These are phyloP conservation scores for Mallotus nudiflorus DNA, from an alignment of 345 rosid genomes.

Conservation along the genomic window DNA sequence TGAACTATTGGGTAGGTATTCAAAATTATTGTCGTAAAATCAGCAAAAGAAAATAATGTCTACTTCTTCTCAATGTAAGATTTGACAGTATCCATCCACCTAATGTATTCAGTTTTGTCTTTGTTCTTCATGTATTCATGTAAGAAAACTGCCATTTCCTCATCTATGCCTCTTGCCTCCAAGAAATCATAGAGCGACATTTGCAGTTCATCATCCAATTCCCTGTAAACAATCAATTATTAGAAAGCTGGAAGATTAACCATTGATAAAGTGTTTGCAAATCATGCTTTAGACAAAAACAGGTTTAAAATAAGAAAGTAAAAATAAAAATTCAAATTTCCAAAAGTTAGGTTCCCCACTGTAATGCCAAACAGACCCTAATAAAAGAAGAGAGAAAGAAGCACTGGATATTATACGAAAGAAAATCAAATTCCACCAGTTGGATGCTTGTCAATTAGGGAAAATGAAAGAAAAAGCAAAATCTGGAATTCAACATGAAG, in stretches of 20 bases:
- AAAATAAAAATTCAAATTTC: no score
- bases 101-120: slow-evolving; percentile 58
- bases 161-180: slow-evolving; percentile 68
- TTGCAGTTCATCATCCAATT: slow-evolving; percentile 76
- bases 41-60: not conserved
- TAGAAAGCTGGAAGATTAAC: not conserved
- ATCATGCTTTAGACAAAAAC: no score
- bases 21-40: not conserved
- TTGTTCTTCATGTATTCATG: slow-evolving; percentile 76
- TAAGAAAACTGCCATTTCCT: slow-evolving; percentile 70
- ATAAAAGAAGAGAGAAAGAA: not conserved
- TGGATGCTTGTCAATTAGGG: not conserved
- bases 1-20: not conserved
- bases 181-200: slow-evolving; percentile 60
- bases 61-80: slow-evolving; percentile 60
- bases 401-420: no score
- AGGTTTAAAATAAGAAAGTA: no score
- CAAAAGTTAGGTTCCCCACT: no score
- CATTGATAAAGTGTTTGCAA: no score
- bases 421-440: no score
- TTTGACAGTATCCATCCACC: slow-evolving; percentile 76
- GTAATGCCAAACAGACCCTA: no score
- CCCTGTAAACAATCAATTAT: slow-evolving; percentile 51
- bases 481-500: not conserved
- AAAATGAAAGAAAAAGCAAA: not conserved